phyloP scores from a whole-genome alignment of 306 rosid species.

The Quercus mongolica region DNA sequence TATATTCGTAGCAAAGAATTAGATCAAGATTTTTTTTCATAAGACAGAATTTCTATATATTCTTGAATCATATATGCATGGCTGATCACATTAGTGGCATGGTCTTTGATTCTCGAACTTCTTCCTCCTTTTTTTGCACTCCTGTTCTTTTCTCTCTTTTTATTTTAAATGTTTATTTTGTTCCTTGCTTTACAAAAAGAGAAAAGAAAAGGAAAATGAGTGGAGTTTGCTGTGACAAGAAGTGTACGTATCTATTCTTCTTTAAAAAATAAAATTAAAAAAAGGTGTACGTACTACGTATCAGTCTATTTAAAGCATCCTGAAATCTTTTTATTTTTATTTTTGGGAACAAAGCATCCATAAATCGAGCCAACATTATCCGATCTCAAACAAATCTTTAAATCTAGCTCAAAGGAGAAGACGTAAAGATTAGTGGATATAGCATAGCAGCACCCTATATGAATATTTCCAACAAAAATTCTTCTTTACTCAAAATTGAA shows the following conservation, averaged over 20 bases:
- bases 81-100: neutral
- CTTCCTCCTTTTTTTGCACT: no score
- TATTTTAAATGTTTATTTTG: no score
- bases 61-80: neutral
- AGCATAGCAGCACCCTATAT: neutral
- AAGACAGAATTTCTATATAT: neutral
- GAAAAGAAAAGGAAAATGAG: no score
- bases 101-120: no score
- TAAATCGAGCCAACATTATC: neutral
- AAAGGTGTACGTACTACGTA: no score
- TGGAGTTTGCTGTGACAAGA: no score
- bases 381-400: neutral
- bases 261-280: no score
- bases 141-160: no score
- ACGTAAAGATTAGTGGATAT: neutral
- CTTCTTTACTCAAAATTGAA: neutral
- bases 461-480: neutral
- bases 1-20: neutral
- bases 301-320: neutral
- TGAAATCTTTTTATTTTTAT: neutral
- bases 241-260: no score
- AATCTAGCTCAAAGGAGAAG: neutral
- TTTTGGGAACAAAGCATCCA: neutral
- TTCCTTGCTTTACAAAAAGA: no score
- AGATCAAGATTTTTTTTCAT: no score